Percentiles rank a stretch among this genome's conserved stretches.
phyloP scores from a whole-genome alignment of 2,329 filamentous ascomycete genomes.

The Phyllosticta paracitricarpa region DNA sequence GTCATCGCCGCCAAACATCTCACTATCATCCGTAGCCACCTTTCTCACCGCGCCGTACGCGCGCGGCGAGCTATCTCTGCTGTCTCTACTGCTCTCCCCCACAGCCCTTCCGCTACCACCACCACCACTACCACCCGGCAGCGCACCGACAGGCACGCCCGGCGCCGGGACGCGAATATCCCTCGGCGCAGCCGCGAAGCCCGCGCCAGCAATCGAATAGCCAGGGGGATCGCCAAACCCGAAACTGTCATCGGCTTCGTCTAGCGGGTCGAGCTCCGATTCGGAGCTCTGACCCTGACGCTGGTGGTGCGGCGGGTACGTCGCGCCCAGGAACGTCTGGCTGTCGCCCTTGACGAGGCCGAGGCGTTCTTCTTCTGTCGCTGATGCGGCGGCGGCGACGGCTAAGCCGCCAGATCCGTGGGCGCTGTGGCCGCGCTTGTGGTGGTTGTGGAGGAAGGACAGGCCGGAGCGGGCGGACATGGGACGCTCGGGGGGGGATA shows the following conservation, averaged over 20 bases:
- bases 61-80: too few relatives aligned
- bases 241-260: constrained; percentile 1
- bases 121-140: background rate
- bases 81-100: background rate
- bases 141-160: constrained; percentile 1
- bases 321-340: background rate
- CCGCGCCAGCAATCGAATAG: constrained; percentile 3
- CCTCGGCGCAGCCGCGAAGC: background rate
- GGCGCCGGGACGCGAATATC: constrained; percentile 4
- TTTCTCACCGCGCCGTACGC: background rate
- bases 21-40: background rate
- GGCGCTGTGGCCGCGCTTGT: constrained; percentile 8
- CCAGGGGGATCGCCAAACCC: background rate
- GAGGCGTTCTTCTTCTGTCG: constrained; percentile 72
- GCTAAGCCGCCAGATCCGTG: constrained; percentile 25
- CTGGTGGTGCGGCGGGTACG: background rate
- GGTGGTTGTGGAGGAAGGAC: constrained; percentile 15
- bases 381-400: constrained; percentile 36
- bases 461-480: constrained; percentile 18
- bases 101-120: background rate
- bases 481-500: background rate
- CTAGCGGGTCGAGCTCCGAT: background rate
- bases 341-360: constrained; percentile 70
- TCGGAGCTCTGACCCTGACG: background rate
- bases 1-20: background rate